These are phyloP conservation scores for Candida sanyaensis DNA, from an alignment of 1,139 yeast genomes.

Conservation along the genomic window DNA sequence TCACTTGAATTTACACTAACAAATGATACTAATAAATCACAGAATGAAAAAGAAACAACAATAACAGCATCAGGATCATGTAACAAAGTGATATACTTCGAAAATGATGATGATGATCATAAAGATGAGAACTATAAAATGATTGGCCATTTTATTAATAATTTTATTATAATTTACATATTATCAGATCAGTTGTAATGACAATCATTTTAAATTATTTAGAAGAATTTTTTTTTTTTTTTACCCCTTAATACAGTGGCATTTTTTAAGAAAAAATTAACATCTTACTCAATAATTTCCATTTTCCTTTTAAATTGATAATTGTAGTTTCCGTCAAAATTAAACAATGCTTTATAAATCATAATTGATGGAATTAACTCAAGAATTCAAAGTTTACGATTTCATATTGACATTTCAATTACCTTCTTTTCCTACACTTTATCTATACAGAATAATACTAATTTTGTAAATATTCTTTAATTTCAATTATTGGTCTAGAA, in stretches of 20 bases:
- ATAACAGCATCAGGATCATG: neutral
- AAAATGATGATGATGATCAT: neutral
- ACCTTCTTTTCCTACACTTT: too few species aligned
- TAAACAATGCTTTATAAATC: too few species aligned
- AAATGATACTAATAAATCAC: neutral
- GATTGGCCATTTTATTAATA: constrained; percentile 4
- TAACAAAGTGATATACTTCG: neutral
- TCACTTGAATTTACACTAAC: neutral
- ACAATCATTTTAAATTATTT: neutral
- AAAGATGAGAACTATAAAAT: neutral
- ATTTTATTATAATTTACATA: constrained; percentile 1
- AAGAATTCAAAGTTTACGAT: too few species aligned
- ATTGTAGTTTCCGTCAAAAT: too few species aligned
- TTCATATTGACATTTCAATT: too few species aligned
- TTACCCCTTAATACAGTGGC: neutral
- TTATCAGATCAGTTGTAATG: neutral
- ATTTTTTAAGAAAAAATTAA: too few species aligned
- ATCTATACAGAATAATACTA: too few species aligned
- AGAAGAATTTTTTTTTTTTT: neutral
- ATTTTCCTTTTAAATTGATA: too few species aligned
- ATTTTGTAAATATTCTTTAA: too few species aligned
- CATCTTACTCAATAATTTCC: neutral
- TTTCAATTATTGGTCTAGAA: too few species aligned
- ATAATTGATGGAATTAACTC: too few species aligned
- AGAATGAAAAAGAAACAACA: neutral